These are phyloP conservation scores for Peniophora sp. DNA, from an alignment of 1,284 basidiomycete species.

Conservation along the genomic window DNA sequence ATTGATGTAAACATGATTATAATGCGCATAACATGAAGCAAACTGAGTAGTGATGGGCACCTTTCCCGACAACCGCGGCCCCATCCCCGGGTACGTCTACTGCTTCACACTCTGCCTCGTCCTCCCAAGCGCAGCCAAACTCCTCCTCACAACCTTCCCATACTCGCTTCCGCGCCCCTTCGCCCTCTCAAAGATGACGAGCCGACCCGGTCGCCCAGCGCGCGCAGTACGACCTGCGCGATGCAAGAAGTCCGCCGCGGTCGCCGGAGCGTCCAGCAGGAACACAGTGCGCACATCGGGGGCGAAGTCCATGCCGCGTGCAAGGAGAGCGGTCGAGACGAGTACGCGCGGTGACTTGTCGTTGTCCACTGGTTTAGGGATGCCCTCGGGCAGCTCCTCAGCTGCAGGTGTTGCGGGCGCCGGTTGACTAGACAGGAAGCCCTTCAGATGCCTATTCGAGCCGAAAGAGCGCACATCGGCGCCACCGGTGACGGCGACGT, in stretches of 20 bases:
- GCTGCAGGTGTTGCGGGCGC: neutral
- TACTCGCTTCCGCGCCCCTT: conserved; percentile 36
- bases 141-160: conserved; percentile 40
- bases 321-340: conserved; percentile 84
- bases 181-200: conserved; percentile 64
- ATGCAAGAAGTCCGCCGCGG: conserved; percentile 86
- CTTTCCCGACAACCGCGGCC: neutral
- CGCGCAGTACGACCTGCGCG: conserved; percentile 78
- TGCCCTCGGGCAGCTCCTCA: conserved; percentile 5
- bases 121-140: conserved; percentile 23
- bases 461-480: conserved; percentile 47
- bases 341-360: conserved; percentile 53
- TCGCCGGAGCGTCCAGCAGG: conserved; percentile 77
- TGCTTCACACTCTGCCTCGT: conserved; percentile 16
- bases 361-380: neutral
- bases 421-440: conserved; percentile 42
- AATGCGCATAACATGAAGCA: neutral
- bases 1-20: neutral
- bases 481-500: conserved; percentile 56
- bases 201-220: conserved; percentile 57
- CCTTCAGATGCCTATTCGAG: conserved; percentile 65
- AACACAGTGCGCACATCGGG: conserved; percentile 72
- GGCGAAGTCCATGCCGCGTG: conserved; percentile 85
- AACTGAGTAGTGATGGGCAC: neutral
- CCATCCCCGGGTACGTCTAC: conserved; percentile 12